phyloP scores from a whole-genome alignment of 805 yeast genomes.

The Starmerella sirachaensis region DNA sequence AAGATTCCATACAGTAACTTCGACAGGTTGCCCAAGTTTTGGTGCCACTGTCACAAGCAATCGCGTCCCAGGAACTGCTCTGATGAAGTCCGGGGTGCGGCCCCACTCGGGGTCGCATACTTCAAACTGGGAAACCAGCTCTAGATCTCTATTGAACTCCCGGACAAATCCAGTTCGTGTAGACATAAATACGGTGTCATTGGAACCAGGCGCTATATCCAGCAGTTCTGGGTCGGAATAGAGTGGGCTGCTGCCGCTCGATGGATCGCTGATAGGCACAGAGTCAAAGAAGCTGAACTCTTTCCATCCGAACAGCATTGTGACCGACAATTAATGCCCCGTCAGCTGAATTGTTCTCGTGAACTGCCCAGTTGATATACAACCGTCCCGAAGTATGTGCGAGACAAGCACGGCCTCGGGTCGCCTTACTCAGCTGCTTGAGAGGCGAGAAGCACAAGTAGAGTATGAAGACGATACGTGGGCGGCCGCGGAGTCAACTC shows the following conservation, averaged over 20 bases:
- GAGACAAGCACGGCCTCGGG: too few relatives aligned
- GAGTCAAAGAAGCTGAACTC: slow-evolving; percentile 80
- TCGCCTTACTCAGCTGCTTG: too few relatives aligned
- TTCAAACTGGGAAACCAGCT: slow-evolving; percentile 41
- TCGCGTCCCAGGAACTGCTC: slow-evolving; percentile 37
- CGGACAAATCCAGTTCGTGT: slow-evolving; percentile 42
- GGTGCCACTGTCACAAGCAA: slow-evolving; percentile 60
- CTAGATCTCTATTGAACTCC: slow-evolving; percentile 42
- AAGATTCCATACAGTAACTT: slow-evolving; percentile 64
- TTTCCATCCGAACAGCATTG: slow-evolving; percentile 39
- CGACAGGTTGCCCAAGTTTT: slow-evolving; percentile 54
- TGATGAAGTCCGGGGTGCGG: slow-evolving; percentile 49
- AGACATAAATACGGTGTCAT: slow-evolving; percentile 48
- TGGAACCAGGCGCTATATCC: slow-evolving; percentile 45
- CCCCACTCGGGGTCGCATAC: slow-evolving; percentile 43
- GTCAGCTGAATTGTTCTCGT: background rate
- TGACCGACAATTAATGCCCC: too few relatives aligned
- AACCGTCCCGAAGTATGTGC: too few relatives aligned
- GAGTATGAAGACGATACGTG: too few relatives aligned
- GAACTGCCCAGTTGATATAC: background rate
- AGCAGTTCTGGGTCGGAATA: slow-evolving; percentile 70
- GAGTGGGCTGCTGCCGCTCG: slow-evolving; percentile 47
- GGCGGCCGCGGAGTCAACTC: too few relatives aligned
- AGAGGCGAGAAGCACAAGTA: too few relatives aligned
- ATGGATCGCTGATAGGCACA: slow-evolving; percentile 77